Percentiles rank a stretch among this genome's conserved stretches.
phyloP scores from a whole-genome alignment of 345 rosid species.

The Trapa bicornis region DNA sequence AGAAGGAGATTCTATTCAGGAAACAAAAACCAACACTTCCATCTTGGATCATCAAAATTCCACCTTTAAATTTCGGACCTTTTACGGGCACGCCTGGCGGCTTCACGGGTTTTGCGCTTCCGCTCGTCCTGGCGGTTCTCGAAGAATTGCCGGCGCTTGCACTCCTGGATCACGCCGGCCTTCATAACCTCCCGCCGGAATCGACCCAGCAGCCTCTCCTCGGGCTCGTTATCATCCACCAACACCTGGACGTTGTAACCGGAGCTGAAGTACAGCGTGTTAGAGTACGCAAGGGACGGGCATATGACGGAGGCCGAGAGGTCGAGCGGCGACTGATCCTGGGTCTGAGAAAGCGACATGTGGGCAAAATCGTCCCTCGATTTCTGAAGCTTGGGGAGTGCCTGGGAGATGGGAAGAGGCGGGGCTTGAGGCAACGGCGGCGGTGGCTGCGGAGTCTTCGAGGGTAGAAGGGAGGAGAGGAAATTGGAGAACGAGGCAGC shows the following conservation, averaged over 20 bases:
- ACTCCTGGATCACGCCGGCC: conserved; percentile 75
- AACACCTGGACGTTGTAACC: conserved; percentile 61
- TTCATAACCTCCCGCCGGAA: conserved; percentile 66
- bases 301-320: conserved; percentile 52
- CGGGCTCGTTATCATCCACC: conserved; percentile 64
- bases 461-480: conserved; percentile 50
- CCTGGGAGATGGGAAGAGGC: conserved; percentile 15
- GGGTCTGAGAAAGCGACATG: conserved; percentile 17
- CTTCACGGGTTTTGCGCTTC: conserved; percentile 67
- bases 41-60: neutral
- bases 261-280: conserved; percentile 53
- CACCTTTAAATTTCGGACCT: conserved; percentile 18
- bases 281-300: conserved; percentile 60
- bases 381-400: conserved; percentile 4
- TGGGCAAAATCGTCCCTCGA: conserved; percentile 16
- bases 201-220: conserved; percentile 56
- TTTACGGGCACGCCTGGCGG: conserved; percentile 65
- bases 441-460: conserved; percentile 13
- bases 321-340: conserved; percentile 9
- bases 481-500: conserved; percentile 55
- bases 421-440: conserved; percentile 9
- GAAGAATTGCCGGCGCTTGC: conserved; percentile 45
- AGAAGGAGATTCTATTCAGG: neutral
- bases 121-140: conserved; percentile 71
- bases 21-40: too few species aligned